Conservation (phyloP, 805 yeast genomes). For the Metschnikowia koreensis region DNA sequence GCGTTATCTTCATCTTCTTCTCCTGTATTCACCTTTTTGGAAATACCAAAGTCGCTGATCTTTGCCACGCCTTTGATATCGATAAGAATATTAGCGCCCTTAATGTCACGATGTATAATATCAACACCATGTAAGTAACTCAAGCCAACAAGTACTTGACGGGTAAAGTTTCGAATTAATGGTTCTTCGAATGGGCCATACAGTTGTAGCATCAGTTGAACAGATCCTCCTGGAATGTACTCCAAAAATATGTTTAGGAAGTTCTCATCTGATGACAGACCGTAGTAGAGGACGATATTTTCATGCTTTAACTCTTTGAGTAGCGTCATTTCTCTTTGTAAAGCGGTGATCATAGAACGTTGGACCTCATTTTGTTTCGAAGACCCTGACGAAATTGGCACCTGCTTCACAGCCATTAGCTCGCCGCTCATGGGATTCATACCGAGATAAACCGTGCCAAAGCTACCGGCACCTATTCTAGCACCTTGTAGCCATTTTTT, state of each 20-base stretch:
- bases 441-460: slow-evolving; percentile 91
- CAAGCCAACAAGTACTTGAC: slow-evolving; percentile 75
- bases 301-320: slow-evolving; percentile 81
- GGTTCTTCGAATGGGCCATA: slow-evolving; percentile 84
- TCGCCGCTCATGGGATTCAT: slow-evolving; percentile 92
- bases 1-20: slow-evolving; percentile 17
- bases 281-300: slow-evolving; percentile 88
- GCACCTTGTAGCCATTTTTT: slow-evolving; percentile 88
- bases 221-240: slow-evolving; percentile 43
- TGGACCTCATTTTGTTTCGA: slow-evolving; percentile 31
- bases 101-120: slow-evolving; percentile 83
- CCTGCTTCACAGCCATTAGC: slow-evolving; percentile 96
- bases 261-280: slow-evolving; percentile 74
- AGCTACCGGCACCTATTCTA: slow-evolving; percentile 89
- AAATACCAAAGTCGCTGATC: slow-evolving; percentile 84
- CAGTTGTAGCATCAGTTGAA: slow-evolving; percentile 65
- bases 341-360: slow-evolving; percentile 66
- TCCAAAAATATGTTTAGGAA: slow-evolving; percentile 70
- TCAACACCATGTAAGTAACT: slow-evolving; percentile 70
- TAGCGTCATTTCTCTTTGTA: slow-evolving; percentile 77
- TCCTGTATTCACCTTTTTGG: slow-evolving; percentile 40
- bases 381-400: slow-evolving; percentile 56
- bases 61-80: slow-evolving; percentile 80
- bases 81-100: slow-evolving; percentile 82
- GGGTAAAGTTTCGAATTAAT: slow-evolving; percentile 63